Conservation (phyloP, 2,329 filamentous ascomycete species). For the Epichloe brachyelytri region DNA sequence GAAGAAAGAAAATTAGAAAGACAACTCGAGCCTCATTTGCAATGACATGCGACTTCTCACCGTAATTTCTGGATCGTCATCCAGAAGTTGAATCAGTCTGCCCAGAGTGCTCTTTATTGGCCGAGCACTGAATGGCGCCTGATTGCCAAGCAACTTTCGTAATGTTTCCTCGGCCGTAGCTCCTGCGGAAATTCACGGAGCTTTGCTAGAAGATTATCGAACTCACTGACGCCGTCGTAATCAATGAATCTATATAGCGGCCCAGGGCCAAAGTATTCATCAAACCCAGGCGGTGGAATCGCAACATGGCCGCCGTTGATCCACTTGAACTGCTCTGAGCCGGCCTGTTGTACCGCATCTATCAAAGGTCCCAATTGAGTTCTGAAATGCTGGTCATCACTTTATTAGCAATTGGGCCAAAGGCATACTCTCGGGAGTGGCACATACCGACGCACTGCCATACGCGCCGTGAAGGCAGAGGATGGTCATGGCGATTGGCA, state of each 20-base stretch:
- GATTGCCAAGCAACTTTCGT: not conserved
- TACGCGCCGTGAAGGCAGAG: slow-evolving; percentile 5
- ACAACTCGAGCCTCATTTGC: not conserved
- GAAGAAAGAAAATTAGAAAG: not conserved
- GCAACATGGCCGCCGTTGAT: slow-evolving; percentile 1
- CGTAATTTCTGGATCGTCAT: slow-evolving; percentile 1
- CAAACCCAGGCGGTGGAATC: not conserved
- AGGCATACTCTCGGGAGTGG: no score
- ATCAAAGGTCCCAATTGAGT: slow-evolving; percentile 1
- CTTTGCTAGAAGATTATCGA: not conserved
- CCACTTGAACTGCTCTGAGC: slow-evolving; percentile 1
- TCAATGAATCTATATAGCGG: slow-evolving; percentile 2
- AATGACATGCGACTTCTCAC: not conserved
- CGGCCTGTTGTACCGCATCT: not conserved
- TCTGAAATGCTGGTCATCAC: not conserved
- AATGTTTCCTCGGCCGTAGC: not conserved
- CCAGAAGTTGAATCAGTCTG: not conserved
- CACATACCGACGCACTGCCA: not conserved
- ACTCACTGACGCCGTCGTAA: slow-evolving; percentile 1
- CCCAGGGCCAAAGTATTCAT: slow-evolving; percentile 1
- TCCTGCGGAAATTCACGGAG: slow-evolving; percentile 1
- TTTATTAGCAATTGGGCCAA: not conserved
- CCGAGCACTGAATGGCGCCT: not conserved
- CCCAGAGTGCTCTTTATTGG: not conserved
- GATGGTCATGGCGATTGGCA: not conserved